Evolutionary conservation across 768 basidiomycete genomes (phyloP), one percentile per base, ranked within the genome.

Genomic region (Piloderma croceum): DNA sequence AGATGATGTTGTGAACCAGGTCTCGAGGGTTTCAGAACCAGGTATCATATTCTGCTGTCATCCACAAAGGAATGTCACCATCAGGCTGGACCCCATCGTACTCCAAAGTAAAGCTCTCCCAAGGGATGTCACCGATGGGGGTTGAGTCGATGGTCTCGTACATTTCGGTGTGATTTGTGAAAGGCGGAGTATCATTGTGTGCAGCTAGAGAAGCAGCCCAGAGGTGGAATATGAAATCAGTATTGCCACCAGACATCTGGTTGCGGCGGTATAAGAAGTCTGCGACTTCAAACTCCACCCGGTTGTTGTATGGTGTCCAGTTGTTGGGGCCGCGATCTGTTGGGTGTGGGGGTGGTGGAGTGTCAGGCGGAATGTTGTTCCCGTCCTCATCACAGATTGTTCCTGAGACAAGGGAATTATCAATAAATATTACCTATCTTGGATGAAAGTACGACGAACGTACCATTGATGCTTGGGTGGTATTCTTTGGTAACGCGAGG

Each of bases 91-190:
- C 36, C n/a, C n/a, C n/a, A n/a, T n/a, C n/a, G n/a, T n/a, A n/a
- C n/a, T n/a, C n/a, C n/a, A n/a, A n/a, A 1, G 47, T 37, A 39
- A 71, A 64, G 2, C 46, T 51, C 3, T 57, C 15, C 69, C 70
- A 74, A 0, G 65, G 59, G 7, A 54, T 53, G 19, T 63, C 61
- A 6, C 67, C 66, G 15, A 58, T 34, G 5, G 35, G 38, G 15
- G 61, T 69, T 0, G 39, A 36, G 35, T 72, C 64, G 17, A 74
- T 70, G 0, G 50, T 55, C 0, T 31, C 21, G 27, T 64, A 59
- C 4, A 70, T 20, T n/a, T 69, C 59, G 4, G 46, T 24, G 37
- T 61, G 46, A 24, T 56, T 51, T 1, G 37, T 21, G 38, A 66
- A 70, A 1, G 65, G 65, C 3, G 65, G 55, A 10, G 9, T 9